These are phyloP conservation scores for Primulina eburnea DNA, from an alignment of 257 asterid species.

Conservation along the genomic window DNA sequence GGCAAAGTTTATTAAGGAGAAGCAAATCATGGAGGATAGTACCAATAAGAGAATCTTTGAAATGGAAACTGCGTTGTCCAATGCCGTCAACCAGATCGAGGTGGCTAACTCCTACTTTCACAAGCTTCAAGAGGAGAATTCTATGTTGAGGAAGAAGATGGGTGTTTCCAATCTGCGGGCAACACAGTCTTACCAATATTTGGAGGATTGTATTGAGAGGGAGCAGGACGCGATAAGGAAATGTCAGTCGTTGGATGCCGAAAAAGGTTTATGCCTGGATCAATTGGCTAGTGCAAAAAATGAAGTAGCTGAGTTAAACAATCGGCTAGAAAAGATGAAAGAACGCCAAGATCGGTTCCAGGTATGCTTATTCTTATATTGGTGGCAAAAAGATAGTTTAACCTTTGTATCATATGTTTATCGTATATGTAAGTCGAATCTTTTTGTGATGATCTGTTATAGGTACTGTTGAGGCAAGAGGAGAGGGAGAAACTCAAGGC, in stretches of 20 bases:
- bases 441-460: conserved; percentile 14
- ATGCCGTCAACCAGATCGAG: conserved; percentile 42
- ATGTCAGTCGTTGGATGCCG: conserved; percentile 35
- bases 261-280: conserved; percentile 43
- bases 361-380: conserved; percentile 38
- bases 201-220: conserved; percentile 39
- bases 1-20: conserved; percentile 32
- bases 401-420: no score
- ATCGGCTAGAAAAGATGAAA: conserved; percentile 40
- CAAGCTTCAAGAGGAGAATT: conserved; percentile 48
- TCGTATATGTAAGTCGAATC: no score
- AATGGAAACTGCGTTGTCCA: conserved; percentile 57
- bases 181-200: conserved; percentile 21
- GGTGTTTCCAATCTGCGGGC: conserved; percentile 42
- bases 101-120: conserved; percentile 32
- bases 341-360: conserved; percentile 45
- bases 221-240: conserved; percentile 56
- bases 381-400: no score
- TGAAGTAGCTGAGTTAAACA: conserved; percentile 24
- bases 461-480: conserved; percentile 60
- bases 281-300: conserved; percentile 35
- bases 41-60: conserved; percentile 51
- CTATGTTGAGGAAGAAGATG: conserved; percentile 35
- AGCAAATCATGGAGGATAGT: conserved; percentile 55
- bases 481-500: conserved; percentile 43